Base-by-base conservation (phyloP, 805 yeast species). In the Ogataea haglerorum region DNA sequence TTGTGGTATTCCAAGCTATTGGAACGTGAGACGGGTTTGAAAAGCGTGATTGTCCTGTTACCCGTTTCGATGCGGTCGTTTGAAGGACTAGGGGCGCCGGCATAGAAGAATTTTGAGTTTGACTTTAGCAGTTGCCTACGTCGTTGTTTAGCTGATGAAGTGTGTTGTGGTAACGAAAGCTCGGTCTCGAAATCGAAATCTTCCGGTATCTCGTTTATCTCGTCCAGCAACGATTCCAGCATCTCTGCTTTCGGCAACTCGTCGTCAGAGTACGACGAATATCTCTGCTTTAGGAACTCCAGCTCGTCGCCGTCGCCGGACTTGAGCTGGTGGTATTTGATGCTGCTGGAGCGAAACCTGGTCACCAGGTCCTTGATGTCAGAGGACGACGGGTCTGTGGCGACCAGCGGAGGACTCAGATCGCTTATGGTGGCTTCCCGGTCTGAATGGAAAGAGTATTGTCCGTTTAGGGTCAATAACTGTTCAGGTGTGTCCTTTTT, bases 181-280 rank as follows among this genome's bases (percentile, higher is more conserved):
- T 36, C 36, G 8, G 34, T 45, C 3, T 53, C 56, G 44, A 54
- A 54, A 6, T 62, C 68, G 38, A 44, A 64, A 41, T 65, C 70
- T 37, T 63, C 69, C 1, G 69, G 69, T 4, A 65, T 41, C 24
- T 47, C 49, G 34, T 66, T 66, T 21, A 64, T 53, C 42, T 66
- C 70, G 43, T 65, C 69, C 12, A 66, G 40, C 41, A 61, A 30
- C 2, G 60, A 53, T 30, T 57, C 62, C 32, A 53, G 35, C 15
- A 43, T 46, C 13, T 40, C 39, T 13, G 30, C 24, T 6, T 14
- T 26, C 26, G 32, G 23, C 14, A 18, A 13, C 21, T 56, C 60
- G 38, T 57, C 60, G 24, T 50, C 48, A 15, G 59, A 61, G 24
- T 51, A 49, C 64, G 63, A 60, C 4, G 64, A 58, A 36, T 52